These are phyloP conservation scores for Triticum urartu DNA, from an alignment of 176 grass and related monocot genomes.

Conservation along the genomic window DNA sequence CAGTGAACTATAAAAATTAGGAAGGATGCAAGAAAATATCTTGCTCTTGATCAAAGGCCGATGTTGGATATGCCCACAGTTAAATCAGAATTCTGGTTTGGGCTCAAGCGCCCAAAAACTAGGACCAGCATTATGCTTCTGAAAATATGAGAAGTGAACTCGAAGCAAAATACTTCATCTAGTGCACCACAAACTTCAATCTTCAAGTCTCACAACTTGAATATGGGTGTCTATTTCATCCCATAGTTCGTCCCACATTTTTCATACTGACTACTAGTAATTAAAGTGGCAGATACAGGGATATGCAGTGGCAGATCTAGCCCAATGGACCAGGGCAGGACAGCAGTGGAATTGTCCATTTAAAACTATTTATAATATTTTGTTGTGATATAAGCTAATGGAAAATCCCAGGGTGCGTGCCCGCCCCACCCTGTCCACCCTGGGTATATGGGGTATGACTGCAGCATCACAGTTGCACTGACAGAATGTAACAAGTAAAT, in stretches of 20 bases:
- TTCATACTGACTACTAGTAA: not conserved
- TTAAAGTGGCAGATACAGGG: not conserved
- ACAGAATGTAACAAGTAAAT: not conserved
- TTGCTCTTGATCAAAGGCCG: not conserved
- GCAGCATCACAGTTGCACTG: not conserved
- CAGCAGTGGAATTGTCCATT: too few relatives aligned
- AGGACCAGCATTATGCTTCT: not conserved
- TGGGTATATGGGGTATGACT: not conserved
- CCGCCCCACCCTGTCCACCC: too few relatives aligned
- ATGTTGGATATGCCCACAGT: not conserved
- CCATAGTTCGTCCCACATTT: not conserved
- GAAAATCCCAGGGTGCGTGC: too few relatives aligned
- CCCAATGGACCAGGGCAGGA: too few relatives aligned
- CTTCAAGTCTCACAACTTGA: not conserved
- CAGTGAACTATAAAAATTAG: conserved; percentile 12
- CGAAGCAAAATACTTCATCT: not conserved
- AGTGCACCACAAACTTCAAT: not conserved
- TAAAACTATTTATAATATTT: too few relatives aligned
- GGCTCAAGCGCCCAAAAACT: not conserved
- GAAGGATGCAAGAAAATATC: not conserved
- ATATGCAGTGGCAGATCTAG: not conserved
- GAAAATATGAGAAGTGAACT: not conserved
- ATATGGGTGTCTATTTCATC: not conserved
- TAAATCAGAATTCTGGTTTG: not conserved
- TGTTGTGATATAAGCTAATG: too few relatives aligned